These are phyloP conservation scores for Saussurea involucrata DNA, from an alignment of 129 eudicot species.

Conservation along the genomic window DNA sequence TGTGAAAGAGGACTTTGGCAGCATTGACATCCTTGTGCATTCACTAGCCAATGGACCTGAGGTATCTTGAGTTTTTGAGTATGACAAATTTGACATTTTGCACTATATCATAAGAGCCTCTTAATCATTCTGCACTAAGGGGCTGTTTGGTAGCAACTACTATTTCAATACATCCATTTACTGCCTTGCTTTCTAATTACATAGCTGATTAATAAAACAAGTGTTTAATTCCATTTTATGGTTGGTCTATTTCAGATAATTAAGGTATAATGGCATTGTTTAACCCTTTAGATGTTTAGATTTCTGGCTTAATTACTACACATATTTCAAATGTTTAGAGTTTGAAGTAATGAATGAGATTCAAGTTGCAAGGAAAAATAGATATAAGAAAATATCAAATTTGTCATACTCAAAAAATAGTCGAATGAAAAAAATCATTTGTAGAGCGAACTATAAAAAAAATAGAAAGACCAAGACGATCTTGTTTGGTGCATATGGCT, in stretches of 20 bases:
- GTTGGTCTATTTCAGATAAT: not conserved
- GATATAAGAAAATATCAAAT: not conserved
- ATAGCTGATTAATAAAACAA: constrained; percentile 1
- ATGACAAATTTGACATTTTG: no score
- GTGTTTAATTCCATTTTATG: not conserved
- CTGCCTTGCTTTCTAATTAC: not conserved
- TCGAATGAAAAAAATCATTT: not conserved
- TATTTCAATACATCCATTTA: not conserved
- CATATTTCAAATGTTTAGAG: not conserved
- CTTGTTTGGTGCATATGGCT: not conserved
- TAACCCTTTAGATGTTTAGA: not conserved
- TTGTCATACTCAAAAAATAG: not conserved
- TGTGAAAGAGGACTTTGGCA: no score
- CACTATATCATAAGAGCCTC: no score
- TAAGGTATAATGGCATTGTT: not conserved
- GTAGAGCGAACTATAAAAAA: not conserved
- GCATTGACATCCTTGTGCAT: no score
- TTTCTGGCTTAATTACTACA: not conserved
- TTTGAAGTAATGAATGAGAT: not conserved
- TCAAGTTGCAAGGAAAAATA: not conserved
- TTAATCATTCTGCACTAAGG: no score
- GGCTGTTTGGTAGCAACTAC: constrained; percentile 6
- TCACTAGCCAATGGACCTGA: no score
- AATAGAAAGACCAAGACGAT: no score
- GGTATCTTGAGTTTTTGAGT: no score